Percentiles rank a stretch among this genome's conserved stretches.
phyloP scores from a whole-genome alignment of 192 early-diverging fungal genomes.

The Chytriomyces confervae region DNA sequence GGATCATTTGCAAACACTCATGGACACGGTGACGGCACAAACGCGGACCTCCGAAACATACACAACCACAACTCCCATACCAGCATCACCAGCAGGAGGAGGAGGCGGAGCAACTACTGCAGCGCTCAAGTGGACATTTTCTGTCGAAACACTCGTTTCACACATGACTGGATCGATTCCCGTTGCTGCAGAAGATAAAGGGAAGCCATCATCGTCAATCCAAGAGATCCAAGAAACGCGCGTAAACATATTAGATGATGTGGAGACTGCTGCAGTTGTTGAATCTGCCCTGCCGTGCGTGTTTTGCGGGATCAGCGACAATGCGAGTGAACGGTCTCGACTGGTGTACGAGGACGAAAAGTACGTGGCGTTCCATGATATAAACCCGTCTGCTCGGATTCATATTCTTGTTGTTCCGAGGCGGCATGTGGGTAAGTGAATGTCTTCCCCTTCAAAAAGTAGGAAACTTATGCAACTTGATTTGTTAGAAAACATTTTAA shows the following conservation, averaged over 20 bases:
- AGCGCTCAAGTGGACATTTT: not conserved
- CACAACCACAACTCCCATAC: not conserved
- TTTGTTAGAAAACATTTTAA: constrained; percentile 4
- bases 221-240: not conserved
- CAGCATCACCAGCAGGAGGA: not conserved
- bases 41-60: not conserved
- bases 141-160: not conserved
- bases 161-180: not conserved
- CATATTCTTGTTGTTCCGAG: constrained; percentile 51
- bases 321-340: constrained; percentile 2
- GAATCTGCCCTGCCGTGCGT: constrained; percentile 6
- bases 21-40: not conserved
- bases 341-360: constrained; percentile 41
- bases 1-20: not conserved
- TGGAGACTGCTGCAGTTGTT: not conserved
- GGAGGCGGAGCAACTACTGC: not conserved
- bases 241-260: not conserved
- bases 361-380: constrained; percentile 51
- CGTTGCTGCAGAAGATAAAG: not conserved
- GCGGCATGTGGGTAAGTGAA: constrained; percentile 30
- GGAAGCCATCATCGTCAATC: not conserved
- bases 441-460: not conserved
- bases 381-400: constrained; percentile 38
- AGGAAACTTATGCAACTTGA: not conserved
- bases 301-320: constrained; percentile 32